Conservation (phyloP, 2,329 filamentous ascomycete genomes). For the Xylaria sp. region DNA sequence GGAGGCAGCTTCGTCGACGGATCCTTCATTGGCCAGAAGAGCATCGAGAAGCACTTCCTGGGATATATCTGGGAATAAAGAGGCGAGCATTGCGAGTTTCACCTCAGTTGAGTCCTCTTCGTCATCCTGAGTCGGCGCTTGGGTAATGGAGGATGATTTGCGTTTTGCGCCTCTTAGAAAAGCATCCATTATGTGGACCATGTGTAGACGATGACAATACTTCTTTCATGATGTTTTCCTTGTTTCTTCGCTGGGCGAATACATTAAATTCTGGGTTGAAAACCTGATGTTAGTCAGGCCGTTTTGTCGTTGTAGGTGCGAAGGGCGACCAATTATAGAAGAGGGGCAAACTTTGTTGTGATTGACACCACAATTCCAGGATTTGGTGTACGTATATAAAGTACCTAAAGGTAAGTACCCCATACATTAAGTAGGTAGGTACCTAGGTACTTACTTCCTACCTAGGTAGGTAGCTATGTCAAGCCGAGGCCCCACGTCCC, state of each 20-base stretch:
- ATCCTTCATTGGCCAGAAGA: constrained; percentile 81
- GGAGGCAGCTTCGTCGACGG: constrained; percentile 72
- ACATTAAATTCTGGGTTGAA: constrained; percentile 1
- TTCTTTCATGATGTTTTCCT: constrained; percentile 25
- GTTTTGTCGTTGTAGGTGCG: background rate
- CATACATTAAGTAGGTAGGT: too few relatives aligned
- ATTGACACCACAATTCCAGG: too few relatives aligned
- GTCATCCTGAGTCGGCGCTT: constrained; percentile 34
- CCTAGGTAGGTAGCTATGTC: constrained; percentile 13
- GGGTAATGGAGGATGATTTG: constrained; percentile 51
- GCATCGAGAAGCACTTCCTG: constrained; percentile 80
- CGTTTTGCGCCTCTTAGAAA: constrained; percentile 68
- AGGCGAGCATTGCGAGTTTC: constrained; percentile 86
- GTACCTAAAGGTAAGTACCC: too few relatives aligned
- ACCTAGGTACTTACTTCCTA: too few relatives aligned
- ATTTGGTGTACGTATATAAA: too few relatives aligned
- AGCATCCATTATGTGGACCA: constrained; percentile 62
- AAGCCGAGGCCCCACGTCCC: constrained; percentile 46
- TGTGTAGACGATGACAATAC: background rate
- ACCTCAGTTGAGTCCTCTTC: constrained; percentile 83
- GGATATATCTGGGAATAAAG: constrained; percentile 73
- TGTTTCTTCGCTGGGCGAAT: background rate
- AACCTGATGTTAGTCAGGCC: constrained; percentile 12
- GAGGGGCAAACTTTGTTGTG: background rate
- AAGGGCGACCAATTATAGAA: constrained; percentile 30